phyloP scores from a whole-genome alignment of 306 rosid species.

The Fragaria iinumae region DNA sequence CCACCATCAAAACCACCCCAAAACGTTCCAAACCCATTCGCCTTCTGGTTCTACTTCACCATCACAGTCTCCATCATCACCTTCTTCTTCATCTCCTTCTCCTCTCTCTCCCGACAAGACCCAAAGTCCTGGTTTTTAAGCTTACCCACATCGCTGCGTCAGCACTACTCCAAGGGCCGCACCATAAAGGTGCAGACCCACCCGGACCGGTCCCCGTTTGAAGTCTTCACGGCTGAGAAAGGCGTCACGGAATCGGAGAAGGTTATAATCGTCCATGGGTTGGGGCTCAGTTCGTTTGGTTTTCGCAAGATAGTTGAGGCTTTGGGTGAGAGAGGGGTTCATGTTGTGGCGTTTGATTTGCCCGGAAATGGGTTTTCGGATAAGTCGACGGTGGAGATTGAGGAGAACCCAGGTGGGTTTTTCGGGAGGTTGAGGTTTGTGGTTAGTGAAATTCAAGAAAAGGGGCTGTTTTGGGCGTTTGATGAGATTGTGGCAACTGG shows the following conservation, averaged over 20 bases:
- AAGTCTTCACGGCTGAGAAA: conserved; percentile 58
- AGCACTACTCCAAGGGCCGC: conserved; percentile 75
- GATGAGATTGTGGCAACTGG: conserved; percentile 92
- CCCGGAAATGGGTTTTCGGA: conserved; percentile 93
- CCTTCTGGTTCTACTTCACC: conserved; percentile 85
- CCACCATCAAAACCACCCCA: conserved; percentile 20
- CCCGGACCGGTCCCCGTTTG: conserved; percentile 47
- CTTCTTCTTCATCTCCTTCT: conserved; percentile 41
- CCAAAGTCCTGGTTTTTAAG: conserved; percentile 69
- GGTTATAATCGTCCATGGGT: conserved; percentile 63
- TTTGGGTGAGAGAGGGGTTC: conserved; percentile 51
- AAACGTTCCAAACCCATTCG: conserved; percentile 39
- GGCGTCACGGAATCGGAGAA: conserved; percentile 46
- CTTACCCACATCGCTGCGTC: conserved; percentile 66
- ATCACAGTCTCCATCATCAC: conserved; percentile 57
- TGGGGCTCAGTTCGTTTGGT: conserved; percentile 70
- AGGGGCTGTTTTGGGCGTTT: conserved; percentile 92
- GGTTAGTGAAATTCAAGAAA: conserved; percentile 66
- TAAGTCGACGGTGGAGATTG: conserved; percentile 47
- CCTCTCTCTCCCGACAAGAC: conserved; percentile 58
- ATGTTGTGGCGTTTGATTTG: conserved; percentile 58
- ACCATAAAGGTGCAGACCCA: conserved; percentile 63
- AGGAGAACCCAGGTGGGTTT: conserved; percentile 47
- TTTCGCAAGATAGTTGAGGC: conserved; percentile 49
- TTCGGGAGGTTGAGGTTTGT: conserved; percentile 71